Percentiles rank a stretch among this genome's conserved stretches.
phyloP scores from a whole-genome alignment of 2,329 filamentous ascomycete genomes.

The Blumeria graminis region DNA sequence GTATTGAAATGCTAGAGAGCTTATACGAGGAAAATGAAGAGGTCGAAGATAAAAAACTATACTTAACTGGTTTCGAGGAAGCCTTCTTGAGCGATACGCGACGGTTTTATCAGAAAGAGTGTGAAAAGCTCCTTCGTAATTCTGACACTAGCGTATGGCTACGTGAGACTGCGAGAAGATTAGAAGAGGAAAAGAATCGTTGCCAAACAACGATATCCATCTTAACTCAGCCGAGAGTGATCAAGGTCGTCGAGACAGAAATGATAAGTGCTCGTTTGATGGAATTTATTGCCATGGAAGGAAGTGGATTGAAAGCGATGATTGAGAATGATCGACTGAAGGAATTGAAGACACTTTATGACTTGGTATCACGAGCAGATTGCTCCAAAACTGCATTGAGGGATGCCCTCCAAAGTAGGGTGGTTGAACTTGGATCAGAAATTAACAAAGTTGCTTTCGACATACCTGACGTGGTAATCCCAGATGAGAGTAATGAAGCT shows the following conservation, averaged over 20 bases:
- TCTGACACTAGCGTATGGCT: conserved; percentile 68
- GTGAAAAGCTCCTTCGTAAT: conserved; percentile 46
- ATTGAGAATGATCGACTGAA: conserved; percentile 66
- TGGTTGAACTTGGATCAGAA: conserved; percentile 57
- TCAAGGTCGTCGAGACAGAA: conserved; percentile 53
- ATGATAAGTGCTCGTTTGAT: conserved; percentile 55
- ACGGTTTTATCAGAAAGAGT: conserved; percentile 54
- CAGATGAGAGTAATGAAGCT: conserved; percentile 26
- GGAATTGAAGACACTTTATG: conserved; percentile 61
- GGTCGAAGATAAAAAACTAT: conserved; percentile 56
- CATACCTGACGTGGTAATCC: conserved; percentile 18
- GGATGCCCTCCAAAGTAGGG: conserved; percentile 43
- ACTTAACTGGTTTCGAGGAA: conserved; percentile 61
- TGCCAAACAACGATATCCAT: conserved; percentile 62
- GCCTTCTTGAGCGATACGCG: conserved; percentile 48
- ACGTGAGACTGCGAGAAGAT: conserved; percentile 44
- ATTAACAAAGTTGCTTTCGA: conserved; percentile 47
- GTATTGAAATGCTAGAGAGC: conserved; percentile 70
- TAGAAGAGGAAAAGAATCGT: conserved; percentile 59
- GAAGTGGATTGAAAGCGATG: conserved; percentile 69
- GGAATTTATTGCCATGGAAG: conserved; percentile 65
- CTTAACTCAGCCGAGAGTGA: conserved; percentile 48
- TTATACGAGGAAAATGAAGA: conserved; percentile 67
- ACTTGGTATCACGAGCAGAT: conserved; percentile 57
- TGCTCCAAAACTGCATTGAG: conserved; percentile 45